Percentiles rank a stretch among this genome's conserved stretches.
Conservation (phyloP, 1,139 yeast species). For the Geotrichum europaeum region DNA sequence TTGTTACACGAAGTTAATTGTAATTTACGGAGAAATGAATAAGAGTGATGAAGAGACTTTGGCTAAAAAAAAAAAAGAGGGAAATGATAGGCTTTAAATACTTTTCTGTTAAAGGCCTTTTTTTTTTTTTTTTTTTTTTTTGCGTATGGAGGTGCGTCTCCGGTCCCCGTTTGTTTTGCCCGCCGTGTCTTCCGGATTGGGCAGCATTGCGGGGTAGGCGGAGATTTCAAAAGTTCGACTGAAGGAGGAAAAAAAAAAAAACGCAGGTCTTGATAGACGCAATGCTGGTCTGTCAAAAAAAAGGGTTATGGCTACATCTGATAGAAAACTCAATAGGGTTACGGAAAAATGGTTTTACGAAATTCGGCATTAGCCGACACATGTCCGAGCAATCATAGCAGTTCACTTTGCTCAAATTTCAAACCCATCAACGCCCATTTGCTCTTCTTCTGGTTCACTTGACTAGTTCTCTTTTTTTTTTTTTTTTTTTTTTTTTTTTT, state of each 20-base stretch:
- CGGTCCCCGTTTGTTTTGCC: not conserved
- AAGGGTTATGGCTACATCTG: not conserved
- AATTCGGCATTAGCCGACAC: not conserved
- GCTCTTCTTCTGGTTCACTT: too few relatives aligned
- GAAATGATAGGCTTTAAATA: not conserved
- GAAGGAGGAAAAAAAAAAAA: not conserved
- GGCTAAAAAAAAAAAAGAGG: not conserved
- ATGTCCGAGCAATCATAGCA: not conserved
- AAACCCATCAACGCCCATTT: too few relatives aligned
- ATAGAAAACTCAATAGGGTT: not conserved
- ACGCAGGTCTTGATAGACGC: not conserved
- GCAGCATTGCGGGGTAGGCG: not conserved
- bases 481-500: not conserved
- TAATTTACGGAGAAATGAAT: not conserved
- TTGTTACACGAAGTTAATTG: not conserved
- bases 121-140: too few relatives aligned
- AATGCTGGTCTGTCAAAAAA: not conserved
- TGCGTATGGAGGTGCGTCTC: not conserved
- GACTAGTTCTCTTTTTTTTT: not conserved
- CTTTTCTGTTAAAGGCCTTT: not conserved
- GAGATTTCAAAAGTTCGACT: not conserved
- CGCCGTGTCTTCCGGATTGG: not conserved
- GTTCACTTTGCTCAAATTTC: not conserved
- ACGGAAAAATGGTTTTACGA: not conserved
- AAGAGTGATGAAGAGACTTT: not conserved